A percentile compares a stretch with the other conserved stretches of the same genome.
These are phyloP conservation scores for Plantago coronopus DNA, from an alignment of 305 asterid species.

Conservation along the genomic window DNA sequence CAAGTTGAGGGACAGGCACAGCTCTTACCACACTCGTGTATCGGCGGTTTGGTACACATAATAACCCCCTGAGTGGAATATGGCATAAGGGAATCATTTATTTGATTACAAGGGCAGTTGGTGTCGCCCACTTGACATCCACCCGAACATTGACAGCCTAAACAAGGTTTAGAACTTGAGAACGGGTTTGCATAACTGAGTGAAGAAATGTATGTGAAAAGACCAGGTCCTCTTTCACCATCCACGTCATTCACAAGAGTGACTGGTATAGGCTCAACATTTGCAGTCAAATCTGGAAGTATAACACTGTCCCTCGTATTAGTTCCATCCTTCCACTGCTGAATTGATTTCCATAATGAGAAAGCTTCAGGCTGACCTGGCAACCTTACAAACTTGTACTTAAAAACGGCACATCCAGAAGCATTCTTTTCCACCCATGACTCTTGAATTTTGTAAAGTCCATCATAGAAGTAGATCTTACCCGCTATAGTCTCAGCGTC, in stretches of 20 bases:
- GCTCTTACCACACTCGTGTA: conserved; percentile 67
- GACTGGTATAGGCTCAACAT: conserved; percentile 65
- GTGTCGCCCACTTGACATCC: conserved; percentile 76
- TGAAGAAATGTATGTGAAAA: conserved; percentile 60
- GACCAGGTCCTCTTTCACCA: conserved; percentile 79
- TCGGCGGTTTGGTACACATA: conserved; percentile 41
- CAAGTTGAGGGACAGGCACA: conserved; percentile 74
- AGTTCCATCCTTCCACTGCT: conserved; percentile 74
- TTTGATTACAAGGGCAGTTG: conserved; percentile 58
- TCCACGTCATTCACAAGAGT: conserved; percentile 81
- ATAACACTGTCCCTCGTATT: conserved; percentile 49
- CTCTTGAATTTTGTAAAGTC: conserved; percentile 65
- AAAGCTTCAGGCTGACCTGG: conserved; percentile 81
- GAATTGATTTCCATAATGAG: conserved; percentile 74
- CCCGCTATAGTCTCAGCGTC: conserved; percentile 42
- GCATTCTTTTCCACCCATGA: conserved; percentile 66
- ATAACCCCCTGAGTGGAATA: conserved; percentile 61
- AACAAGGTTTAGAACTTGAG: conserved; percentile 31
- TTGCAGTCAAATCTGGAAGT: conserved; percentile 75
- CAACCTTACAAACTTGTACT: conserved; percentile 66
- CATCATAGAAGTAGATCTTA: conserved; percentile 77
- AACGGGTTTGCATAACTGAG: conserved; percentile 56
- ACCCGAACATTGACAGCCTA: conserved; percentile 60
- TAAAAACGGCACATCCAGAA: conserved; percentile 65
- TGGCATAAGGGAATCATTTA: conserved; percentile 57